A percentile compares a stretch with the other conserved stretches of the same genome.
Evolutionary conservation across 306 rosid species (phyloP).

Genomic region (Prunus padus): DNA sequence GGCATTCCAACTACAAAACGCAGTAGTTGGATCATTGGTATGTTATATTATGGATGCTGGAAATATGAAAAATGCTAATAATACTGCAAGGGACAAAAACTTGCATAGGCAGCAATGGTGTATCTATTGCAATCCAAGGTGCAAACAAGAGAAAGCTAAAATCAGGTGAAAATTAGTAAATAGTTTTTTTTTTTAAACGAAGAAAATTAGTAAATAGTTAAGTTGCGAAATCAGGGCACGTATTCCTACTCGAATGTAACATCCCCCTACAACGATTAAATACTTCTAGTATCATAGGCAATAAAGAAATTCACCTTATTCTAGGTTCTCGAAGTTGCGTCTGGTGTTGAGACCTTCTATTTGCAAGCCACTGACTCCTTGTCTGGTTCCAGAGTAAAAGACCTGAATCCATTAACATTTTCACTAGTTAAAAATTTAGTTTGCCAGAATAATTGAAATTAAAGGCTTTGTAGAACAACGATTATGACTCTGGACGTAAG

Average conservation of each 20-base stretch:
- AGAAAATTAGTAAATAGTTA: background rate
- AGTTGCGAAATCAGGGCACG: background rate
- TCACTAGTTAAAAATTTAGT: background rate
- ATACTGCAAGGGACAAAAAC: background rate
- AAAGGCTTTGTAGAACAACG: background rate
- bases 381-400: slow-evolving; percentile 74
- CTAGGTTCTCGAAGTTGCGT: slow-evolving; percentile 50
- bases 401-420: slow-evolving; percentile 49
- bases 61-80: background rate
- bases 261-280: background rate
- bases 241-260: background rate
- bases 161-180: background rate
- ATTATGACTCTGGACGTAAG: background rate
- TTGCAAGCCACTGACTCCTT: slow-evolving; percentile 76
- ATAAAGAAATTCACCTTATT: slow-evolving; percentile 53
- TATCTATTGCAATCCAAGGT: background rate
- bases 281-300: background rate
- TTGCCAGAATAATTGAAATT: background rate
- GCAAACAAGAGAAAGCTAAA: background rate
- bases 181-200: too few species aligned
- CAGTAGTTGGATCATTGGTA: background rate
- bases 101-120: background rate
- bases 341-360: slow-evolving; percentile 32
- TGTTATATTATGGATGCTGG: background rate
- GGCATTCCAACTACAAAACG: slow-evolving; percentile 63